Evolutionary conservation across 2,329 filamentous ascomycete species (phyloP), one percentile per base, ranked within the genome.

Genomic region (Monosporascus cannonballus): DNA sequence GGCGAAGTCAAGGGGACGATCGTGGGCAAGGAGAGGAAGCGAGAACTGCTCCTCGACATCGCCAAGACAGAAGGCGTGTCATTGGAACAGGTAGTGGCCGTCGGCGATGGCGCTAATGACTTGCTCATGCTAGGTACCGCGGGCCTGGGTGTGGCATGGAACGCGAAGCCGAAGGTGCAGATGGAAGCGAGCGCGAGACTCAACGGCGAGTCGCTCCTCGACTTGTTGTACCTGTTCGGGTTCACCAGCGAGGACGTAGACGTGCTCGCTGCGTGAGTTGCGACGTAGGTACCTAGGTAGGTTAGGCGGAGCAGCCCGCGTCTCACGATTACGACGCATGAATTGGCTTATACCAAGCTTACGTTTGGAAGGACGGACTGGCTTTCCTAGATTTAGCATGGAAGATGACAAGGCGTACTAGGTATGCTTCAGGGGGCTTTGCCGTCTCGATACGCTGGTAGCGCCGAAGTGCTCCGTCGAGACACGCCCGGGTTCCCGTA

Each of bases 91-190:
- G 80, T 85, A 30, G 73, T 94, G 25, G 88, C 87, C 3, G 82
- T 93, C 0, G 89, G 89, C 4, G 89, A 94, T 67, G 90, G 89
- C 6, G 89, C 89, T 38, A 94, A 94, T 64, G 89, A 94, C 65
- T 69, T 94, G 58, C 74, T 86, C 53, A 94, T 94, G 89, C 83
- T 94, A 77, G 78, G 76, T 8, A 79, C 81, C 47, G 89, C 89
- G 0, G 88, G 87, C 0, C 70, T 93, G 38, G 90, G 89, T 20
- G 84, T 94, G 3, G 89, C 89, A 2, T 92, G 90, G 78, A 89
- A 92, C 64, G 90, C 89, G 9, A 94, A 94, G 75, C 87, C 89
- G 2, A 78, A 84, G 54, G 89, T 94, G 52, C 90, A 94, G 72
- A 81, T 86, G 74, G 83, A 88, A 67, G 89, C 89, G 2, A 83